These are phyloP conservation scores for Fusarium azukiicola DNA, from an alignment of 2,329 filamentous ascomycete species.

Conservation along the genomic window DNA sequence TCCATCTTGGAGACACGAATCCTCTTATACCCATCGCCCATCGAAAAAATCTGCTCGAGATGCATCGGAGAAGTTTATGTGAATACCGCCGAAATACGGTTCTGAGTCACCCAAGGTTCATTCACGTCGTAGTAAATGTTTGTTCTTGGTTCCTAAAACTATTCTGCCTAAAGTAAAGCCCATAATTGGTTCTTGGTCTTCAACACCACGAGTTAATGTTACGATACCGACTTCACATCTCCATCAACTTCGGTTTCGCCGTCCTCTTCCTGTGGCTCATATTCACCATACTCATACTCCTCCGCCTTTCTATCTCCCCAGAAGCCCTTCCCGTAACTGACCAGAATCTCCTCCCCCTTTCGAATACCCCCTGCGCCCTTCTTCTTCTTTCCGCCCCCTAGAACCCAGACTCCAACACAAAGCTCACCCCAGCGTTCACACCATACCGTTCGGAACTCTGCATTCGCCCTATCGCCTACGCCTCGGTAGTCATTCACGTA, in stretches of 20 bases:
- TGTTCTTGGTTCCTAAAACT: not conserved
- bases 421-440: slow-evolving; percentile 72
- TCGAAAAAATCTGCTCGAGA: not conserved
- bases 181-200: not conserved
- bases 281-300: slow-evolving; percentile 27
- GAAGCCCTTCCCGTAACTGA: slow-evolving; percentile 85
- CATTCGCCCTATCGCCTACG: slow-evolving; percentile 74
- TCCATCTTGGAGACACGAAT: not conserved
- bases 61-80: not conserved
- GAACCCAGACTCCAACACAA: slow-evolving; percentile 79
- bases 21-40: not conserved
- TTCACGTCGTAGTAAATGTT: not conserved
- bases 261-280: not conserved
- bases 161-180: not conserved
- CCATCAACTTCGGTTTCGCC: slow-evolving; percentile 6
- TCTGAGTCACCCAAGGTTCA: not conserved
- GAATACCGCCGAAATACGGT: not conserved
- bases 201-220: not conserved
- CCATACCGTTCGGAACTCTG: slow-evolving; percentile 80
- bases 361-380: slow-evolving; percentile 64
- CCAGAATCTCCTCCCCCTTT: slow-evolving; percentile 82
- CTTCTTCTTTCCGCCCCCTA: slow-evolving; percentile 56
- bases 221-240: not conserved
- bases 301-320: slow-evolving; percentile 70
- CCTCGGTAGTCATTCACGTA: slow-evolving; percentile 85